Conservation (phyloP, 2,329 filamentous ascomycete genomes). For the Aspergillus uvarum region DNA sequence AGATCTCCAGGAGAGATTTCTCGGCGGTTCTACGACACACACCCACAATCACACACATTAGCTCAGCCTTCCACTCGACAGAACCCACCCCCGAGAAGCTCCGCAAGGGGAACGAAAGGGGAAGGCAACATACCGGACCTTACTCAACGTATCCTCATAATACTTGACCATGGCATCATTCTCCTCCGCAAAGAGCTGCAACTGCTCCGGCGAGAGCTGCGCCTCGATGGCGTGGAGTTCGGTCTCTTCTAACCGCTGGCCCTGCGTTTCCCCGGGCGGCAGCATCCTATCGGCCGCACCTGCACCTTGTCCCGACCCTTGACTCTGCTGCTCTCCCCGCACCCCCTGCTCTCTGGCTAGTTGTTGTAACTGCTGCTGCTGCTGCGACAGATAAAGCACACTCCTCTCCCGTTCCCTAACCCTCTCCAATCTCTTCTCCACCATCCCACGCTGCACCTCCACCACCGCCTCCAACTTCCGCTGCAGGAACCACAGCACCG, state of each 20-base stretch:
- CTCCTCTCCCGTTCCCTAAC: slow-evolving; percentile 89
- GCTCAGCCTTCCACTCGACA: no score
- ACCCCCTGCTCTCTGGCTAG: neutral
- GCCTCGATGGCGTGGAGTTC: slow-evolving; percentile 48
- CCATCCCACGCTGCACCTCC: slow-evolving; percentile 82
- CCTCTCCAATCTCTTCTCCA: slow-evolving; percentile 80
- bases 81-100: no score
- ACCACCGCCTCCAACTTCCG: slow-evolving; percentile 73
- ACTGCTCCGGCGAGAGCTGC: slow-evolving; percentile 75
- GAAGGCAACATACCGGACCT: slow-evolving; percentile 73
- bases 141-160: slow-evolving; percentile 89
- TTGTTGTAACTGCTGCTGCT: neutral
- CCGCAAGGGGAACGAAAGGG: neutral
- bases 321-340: slow-evolving; percentile 9
- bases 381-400: slow-evolving; percentile 58
- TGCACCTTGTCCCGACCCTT: neutral
- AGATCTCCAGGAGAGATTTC: slow-evolving; percentile 86
- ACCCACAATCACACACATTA: neutral
- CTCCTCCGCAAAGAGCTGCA: slow-evolving; percentile 90
- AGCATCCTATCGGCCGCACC: no score
- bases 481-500: slow-evolving; percentile 78
- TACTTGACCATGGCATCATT: slow-evolving; percentile 91
- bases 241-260: slow-evolving; percentile 29
- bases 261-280: slow-evolving; percentile 27
- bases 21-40: slow-evolving; percentile 68